These are phyloP conservation scores for Spathaspora sp. DNA, from an alignment of 1,139 yeast species.

Conservation along the genomic window DNA sequence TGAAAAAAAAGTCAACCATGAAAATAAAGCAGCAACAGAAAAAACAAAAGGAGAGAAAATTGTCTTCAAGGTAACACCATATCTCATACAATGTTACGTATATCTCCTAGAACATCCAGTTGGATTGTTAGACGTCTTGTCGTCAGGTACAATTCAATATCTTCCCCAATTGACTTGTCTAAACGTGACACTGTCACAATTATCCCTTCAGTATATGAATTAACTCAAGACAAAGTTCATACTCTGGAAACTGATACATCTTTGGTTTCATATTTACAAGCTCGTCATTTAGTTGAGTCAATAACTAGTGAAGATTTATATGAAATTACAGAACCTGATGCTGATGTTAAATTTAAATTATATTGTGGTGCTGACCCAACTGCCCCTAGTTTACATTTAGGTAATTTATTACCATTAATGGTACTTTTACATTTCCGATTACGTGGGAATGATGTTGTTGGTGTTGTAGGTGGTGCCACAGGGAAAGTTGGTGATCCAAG, in stretches of 20 bases:
- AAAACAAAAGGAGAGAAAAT: neutral
- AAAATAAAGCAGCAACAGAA: neutral
- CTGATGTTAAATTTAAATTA: conserved; percentile 47
- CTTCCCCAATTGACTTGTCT: neutral
- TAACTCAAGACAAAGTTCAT: conserved; percentile 19
- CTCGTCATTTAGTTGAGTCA: conserved; percentile 48
- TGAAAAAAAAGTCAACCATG: neutral
- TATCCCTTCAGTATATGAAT: conserved; percentile 35
- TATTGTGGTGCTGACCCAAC: conserved; percentile 98
- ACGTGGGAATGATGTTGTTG: conserved; percentile 80
- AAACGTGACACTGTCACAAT: conserved; percentile 29
- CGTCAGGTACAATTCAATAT: neutral
- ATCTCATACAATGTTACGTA: neutral
- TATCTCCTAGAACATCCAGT: neutral
- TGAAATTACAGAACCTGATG: conserved; percentile 22
- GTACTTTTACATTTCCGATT: conserved; percentile 78
- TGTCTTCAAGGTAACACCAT: neutral
- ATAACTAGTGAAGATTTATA: conserved; percentile 49
- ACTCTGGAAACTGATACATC: conserved; percentile 30
- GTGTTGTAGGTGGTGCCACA: conserved; percentile 96
- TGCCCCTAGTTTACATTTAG: conserved; percentile 85
- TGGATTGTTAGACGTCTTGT: neutral
- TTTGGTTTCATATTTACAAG: conserved; percentile 43
- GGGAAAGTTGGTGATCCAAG: conserved; percentile 98
- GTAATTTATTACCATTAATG: conserved; percentile 86